Conservation (phyloP, 2,329 filamentous ascomycete genomes). For the Helicocarpus griseus region DNA sequence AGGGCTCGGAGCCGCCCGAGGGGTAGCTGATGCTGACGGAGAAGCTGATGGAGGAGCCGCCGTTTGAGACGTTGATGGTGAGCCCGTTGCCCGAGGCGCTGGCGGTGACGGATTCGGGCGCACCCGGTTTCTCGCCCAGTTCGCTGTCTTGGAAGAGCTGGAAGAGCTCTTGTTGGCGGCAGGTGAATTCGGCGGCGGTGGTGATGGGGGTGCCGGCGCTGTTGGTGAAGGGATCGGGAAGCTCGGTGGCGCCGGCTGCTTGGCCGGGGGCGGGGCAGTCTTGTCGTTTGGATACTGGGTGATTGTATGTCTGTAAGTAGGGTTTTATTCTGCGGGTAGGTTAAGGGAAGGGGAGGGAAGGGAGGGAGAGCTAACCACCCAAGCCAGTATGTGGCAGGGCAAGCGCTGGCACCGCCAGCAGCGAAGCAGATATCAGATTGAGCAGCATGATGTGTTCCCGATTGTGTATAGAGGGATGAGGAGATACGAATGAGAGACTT, state of each 20-base stretch:
- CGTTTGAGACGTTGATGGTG: constrained; percentile 36
- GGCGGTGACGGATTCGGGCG: constrained; percentile 37
- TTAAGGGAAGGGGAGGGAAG: too few species aligned
- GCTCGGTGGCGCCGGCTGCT: background rate
- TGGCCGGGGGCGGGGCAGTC: background rate
- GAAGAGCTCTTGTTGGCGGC: constrained; percentile 41
- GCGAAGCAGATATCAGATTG: background rate
- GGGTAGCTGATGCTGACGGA: constrained; percentile 29
- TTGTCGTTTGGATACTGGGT: background rate
- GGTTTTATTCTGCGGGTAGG: background rate
- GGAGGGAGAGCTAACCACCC: too few species aligned
- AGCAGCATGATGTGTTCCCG: background rate
- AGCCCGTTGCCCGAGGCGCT: constrained; percentile 30
- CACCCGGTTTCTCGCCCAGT: constrained; percentile 40
- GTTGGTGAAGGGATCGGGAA: constrained; percentile 40
- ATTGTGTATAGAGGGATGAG: background rate
- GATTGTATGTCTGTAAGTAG: background rate
- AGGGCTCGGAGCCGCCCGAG: constrained; percentile 34
- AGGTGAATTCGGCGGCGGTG: constrained; percentile 39
- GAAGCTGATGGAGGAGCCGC: constrained; percentile 39
- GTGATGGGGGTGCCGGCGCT: constrained; percentile 35
- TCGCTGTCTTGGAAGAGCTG: constrained; percentile 43
- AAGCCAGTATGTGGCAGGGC: background rate
- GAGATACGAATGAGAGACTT: background rate
- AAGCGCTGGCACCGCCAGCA: constrained; percentile 1